A percentile compares a stretch with the other conserved stretches of the same genome.
Conservation (phyloP, 371 early-diverging fungal species). For the Parasitella parasitica region DNA sequence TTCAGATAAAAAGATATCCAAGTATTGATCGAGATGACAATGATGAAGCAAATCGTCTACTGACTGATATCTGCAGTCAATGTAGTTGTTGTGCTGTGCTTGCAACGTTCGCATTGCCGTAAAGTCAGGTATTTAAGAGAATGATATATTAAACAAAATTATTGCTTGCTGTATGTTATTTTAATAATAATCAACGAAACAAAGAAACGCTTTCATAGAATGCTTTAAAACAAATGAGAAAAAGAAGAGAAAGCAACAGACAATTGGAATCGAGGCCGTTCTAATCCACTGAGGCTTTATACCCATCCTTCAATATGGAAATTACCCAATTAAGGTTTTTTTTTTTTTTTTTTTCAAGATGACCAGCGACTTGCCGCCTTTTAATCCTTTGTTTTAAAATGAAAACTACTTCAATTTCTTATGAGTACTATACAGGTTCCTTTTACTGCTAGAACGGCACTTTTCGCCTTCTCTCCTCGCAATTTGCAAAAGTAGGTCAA, state of each 20-base stretch:
- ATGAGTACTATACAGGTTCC: too few relatives aligned
- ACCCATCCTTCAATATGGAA: not conserved
- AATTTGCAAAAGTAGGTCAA: not conserved
- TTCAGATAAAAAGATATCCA: slow-evolving; percentile 31
- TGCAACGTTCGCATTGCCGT: not conserved
- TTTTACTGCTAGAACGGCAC: too few relatives aligned
- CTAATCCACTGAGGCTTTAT: not conserved
- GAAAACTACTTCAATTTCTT: too few relatives aligned
- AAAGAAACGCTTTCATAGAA: not conserved
- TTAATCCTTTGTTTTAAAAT: not conserved
- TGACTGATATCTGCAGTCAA: not conserved
- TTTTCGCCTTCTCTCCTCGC: not conserved
- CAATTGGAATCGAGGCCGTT: not conserved
- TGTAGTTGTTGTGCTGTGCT: not conserved
- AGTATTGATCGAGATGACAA: slow-evolving; percentile 33
- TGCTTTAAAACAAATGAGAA: not conserved
- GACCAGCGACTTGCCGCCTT: not conserved
- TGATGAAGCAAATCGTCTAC: slow-evolving; percentile 21
- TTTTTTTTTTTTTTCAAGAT: not conserved
- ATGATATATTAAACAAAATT: not conserved
- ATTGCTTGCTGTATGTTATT: not conserved
- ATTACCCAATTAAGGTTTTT: not conserved
- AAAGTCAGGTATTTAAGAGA: too few relatives aligned
- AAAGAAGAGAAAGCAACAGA: not conserved
- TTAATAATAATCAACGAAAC: not conserved